phyloP scores from a whole-genome alignment of 2,329 filamentous ascomycete species.

The Fusarium chlamydosporum region DNA sequence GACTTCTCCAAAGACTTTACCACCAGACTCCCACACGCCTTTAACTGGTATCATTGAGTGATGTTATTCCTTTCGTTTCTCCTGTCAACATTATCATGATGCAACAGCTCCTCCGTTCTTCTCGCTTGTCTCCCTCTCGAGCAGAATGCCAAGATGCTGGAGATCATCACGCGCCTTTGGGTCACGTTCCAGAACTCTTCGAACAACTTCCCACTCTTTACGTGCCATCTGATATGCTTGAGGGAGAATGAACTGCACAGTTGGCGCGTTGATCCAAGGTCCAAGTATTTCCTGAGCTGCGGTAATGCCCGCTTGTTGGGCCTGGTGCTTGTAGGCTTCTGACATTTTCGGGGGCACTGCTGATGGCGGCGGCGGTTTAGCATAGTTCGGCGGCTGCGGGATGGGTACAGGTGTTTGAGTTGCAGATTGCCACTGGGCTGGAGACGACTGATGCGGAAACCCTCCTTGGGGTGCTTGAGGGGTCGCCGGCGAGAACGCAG shows the following conservation, averaged over 20 bases:
- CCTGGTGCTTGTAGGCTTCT: slow-evolving; percentile 57
- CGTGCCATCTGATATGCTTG: slow-evolving; percentile 77
- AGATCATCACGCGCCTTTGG: slow-evolving; percentile 75
- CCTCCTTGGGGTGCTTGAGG: slow-evolving; percentile 54
- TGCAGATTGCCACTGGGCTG: slow-evolving; percentile 53
- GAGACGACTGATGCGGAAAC: slow-evolving; percentile 55
- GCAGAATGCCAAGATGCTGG: slow-evolving; percentile 66
- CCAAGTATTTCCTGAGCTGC: slow-evolving; percentile 76
- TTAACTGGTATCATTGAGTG: slow-evolving; percentile 11
- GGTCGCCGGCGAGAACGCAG: slow-evolving; percentile 69
- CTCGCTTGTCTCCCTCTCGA: slow-evolving; percentile 64
- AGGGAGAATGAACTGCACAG: slow-evolving; percentile 77
- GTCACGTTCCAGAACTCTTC: slow-evolving; percentile 75
- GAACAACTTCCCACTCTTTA: slow-evolving; percentile 81
- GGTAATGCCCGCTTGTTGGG: slow-evolving; percentile 67
- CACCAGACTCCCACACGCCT: slow-evolving; percentile 26
- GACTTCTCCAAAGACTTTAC: slow-evolving; percentile 7
- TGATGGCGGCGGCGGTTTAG: slow-evolving; percentile 28
- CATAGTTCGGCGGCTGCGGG: slow-evolving; percentile 53
- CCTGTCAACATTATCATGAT: slow-evolving; percentile 19
- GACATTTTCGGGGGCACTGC: slow-evolving; percentile 43
- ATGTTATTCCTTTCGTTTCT: slow-evolving; percentile 9
- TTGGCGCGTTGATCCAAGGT: slow-evolving; percentile 71
- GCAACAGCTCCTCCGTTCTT: slow-evolving; percentile 31
- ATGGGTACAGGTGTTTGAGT: slow-evolving; percentile 54